Evolutionary conservation across 805 yeast genomes (phyloP).

Genomic region (Kuraishia floccosa): DNA sequence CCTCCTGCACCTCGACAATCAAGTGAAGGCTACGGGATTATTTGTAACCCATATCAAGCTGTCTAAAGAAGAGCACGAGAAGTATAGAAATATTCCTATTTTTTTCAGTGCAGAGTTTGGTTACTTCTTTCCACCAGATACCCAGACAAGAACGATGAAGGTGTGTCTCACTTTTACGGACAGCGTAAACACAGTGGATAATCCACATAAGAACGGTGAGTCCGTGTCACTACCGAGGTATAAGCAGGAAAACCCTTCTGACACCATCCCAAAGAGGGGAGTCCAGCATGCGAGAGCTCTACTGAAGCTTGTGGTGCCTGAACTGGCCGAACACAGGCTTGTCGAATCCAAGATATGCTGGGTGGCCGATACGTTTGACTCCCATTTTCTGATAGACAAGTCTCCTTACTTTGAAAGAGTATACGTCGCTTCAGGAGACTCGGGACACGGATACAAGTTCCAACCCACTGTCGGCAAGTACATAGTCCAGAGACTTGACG

Average conservation of each 20-base stretch:
- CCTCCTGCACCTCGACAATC: conserved; percentile 15
- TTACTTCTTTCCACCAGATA: conserved; percentile 36
- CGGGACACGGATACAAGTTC: conserved; percentile 30
- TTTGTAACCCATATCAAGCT: conserved; percentile 25
- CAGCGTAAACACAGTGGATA: conserved; percentile 9
- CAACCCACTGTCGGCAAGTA: conserved; percentile 29
- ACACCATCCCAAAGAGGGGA: conserved; percentile 20
- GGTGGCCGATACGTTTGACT: conserved; percentile 20
- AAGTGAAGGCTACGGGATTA: conserved; percentile 24
- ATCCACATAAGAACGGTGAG: conserved; percentile 13
- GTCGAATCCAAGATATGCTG: conserved; percentile 8
- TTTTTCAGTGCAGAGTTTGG: conserved; percentile 30
- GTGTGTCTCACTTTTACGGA: conserved; percentile 21
- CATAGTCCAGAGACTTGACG: conserved; percentile 16
- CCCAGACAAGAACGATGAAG: conserved; percentile 20
- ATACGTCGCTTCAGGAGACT: conserved; percentile 26
- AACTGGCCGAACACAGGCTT: conserved; percentile 15
- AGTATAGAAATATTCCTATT: conserved; percentile 25
- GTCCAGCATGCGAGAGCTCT: conserved; percentile 14
- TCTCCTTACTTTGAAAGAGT: conserved; percentile 17
- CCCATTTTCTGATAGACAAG: conserved; percentile 22
- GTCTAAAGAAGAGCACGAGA: conserved; percentile 20
- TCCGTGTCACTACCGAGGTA: conserved; percentile 20
- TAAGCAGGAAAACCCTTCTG: conserved; percentile 13
- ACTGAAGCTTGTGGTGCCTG: conserved; percentile 21